These are phyloP conservation scores for Oryza meyeriana DNA, from an alignment of 176 grass and related monocot genomes.

Conservation along the genomic window DNA sequence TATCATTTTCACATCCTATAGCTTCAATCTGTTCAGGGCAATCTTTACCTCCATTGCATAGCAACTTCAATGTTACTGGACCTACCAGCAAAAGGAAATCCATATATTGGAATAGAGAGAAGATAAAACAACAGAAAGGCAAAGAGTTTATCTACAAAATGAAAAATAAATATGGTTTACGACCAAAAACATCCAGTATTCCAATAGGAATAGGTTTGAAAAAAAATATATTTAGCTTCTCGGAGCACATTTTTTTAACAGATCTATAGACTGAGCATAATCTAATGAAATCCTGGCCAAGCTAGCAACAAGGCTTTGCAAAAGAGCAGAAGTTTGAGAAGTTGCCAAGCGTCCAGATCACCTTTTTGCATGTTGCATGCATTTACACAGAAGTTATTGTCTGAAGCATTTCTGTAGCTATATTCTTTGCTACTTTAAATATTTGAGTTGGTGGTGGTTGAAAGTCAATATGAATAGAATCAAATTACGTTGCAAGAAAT, in stretches of 20 bases:
- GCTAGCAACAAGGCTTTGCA: not conserved
- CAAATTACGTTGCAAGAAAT: not conserved
- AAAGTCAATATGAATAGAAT: not conserved
- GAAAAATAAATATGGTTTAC: not conserved
- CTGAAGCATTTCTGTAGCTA: not conserved
- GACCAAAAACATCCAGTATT: not conserved
- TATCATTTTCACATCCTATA: constrained; percentile 36
- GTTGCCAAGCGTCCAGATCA: not conserved
- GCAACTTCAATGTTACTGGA: constrained; percentile 53
- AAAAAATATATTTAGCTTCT: not conserved
- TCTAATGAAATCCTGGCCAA: not conserved
- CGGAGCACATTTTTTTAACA: not conserved
- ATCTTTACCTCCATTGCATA: constrained; percentile 60
- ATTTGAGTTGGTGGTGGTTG: not conserved
- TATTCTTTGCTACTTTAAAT: not conserved
- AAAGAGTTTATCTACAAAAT: not conserved
- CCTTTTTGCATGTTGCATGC: not conserved
- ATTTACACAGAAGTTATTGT: not conserved
- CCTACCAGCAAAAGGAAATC: constrained; percentile 48
- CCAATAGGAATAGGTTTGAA: not conserved
- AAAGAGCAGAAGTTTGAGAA: not conserved
- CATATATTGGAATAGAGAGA: not conserved
- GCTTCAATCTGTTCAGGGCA: constrained; percentile 33
- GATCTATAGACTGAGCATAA: not conserved
- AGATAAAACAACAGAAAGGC: constrained; percentile 5